phyloP scores from a whole-genome alignment of 371 early-diverging fungal species.

The Capillidium rhysosporum region DNA sequence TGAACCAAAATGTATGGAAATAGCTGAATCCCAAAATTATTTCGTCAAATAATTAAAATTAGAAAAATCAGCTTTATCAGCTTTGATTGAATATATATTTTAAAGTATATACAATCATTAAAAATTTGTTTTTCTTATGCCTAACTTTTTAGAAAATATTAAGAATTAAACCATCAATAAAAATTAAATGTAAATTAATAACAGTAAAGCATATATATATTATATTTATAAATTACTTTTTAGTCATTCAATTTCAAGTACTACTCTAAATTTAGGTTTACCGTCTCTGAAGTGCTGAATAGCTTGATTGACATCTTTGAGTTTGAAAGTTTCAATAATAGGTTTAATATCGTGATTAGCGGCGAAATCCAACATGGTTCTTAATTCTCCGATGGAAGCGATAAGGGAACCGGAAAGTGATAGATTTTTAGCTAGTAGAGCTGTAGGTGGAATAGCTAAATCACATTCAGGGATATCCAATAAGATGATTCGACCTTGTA shows the following conservation, averaged over 20 bases:
- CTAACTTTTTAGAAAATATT: too few relatives aligned
- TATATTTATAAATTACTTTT: too few relatives aligned
- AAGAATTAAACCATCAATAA: too few relatives aligned
- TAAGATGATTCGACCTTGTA: constrained; percentile 29
- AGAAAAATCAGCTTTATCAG: too few relatives aligned
- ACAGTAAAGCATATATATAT: too few relatives aligned
- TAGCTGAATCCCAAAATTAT: too few relatives aligned
- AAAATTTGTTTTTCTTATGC: too few relatives aligned
- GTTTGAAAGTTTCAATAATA: constrained; percentile 34
- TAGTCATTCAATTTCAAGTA: neutral
- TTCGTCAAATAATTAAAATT: too few relatives aligned
- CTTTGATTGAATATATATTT: too few relatives aligned
- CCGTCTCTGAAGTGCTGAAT: neutral
- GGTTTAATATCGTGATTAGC: constrained; percentile 39
- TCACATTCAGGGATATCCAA: constrained; percentile 43
- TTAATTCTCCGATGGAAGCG: constrained; percentile 29
- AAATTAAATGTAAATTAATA: too few relatives aligned
- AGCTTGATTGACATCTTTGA: constrained; percentile 32
- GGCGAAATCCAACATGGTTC: constrained; percentile 49
- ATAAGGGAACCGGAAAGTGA: constrained; percentile 45
- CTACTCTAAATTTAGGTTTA: neutral
- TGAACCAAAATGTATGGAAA: too few relatives aligned
- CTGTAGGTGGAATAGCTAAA: constrained; percentile 17
- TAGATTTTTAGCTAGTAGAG: constrained; percentile 24
- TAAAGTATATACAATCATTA: too few relatives aligned